phyloP scores from a whole-genome alignment of 2,329 filamentous ascomycete species.

The Colletotrichum coccodes region DNA sequence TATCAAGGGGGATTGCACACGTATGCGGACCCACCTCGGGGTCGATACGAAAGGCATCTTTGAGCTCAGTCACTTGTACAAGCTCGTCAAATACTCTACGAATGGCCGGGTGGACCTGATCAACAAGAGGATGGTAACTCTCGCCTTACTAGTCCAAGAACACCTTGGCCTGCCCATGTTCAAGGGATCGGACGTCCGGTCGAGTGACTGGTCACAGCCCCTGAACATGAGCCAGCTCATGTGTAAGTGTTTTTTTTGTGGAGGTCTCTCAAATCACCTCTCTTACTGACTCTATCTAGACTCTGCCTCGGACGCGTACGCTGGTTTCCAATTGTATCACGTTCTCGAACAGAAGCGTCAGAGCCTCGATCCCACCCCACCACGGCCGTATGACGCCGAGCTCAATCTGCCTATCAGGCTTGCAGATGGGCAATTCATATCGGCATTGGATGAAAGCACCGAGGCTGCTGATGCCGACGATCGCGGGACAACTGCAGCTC shows the following conservation, averaged over 20 bases:
- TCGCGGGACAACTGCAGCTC: conserved; percentile 29
- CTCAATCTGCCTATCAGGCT: conserved; percentile 70
- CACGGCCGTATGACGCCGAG: conserved; percentile 76
- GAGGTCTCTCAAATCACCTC: background rate
- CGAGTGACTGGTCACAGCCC: conserved; percentile 77
- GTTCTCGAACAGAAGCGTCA: conserved; percentile 75
- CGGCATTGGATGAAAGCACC: conserved; percentile 41
- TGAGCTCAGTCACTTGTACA: conserved; percentile 86
- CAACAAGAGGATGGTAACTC: conserved; percentile 72
- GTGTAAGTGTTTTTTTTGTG: conserved; percentile 62
- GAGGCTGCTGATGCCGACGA: conserved; percentile 42
- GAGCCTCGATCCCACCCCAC: conserved; percentile 74
- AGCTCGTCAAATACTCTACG: conserved; percentile 75
- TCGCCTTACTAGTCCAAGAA: conserved; percentile 77
- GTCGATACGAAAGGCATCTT: conserved; percentile 75
- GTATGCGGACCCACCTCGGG: conserved; percentile 72
- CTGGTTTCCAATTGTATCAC: conserved; percentile 77
- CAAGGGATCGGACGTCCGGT: conserved; percentile 77
- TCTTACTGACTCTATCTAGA: conserved; percentile 57
- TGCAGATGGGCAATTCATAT: conserved; percentile 52
- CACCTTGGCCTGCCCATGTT: conserved; percentile 78
- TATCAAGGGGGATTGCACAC: conserved; percentile 76
- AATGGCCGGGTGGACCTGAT: conserved; percentile 62
- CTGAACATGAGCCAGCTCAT: conserved; percentile 73
- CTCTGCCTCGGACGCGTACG: conserved; percentile 86